Base-by-base conservation (phyloP, 2,329 filamentous ascomycete species). In the Ramularia collo-cygni region DNA sequence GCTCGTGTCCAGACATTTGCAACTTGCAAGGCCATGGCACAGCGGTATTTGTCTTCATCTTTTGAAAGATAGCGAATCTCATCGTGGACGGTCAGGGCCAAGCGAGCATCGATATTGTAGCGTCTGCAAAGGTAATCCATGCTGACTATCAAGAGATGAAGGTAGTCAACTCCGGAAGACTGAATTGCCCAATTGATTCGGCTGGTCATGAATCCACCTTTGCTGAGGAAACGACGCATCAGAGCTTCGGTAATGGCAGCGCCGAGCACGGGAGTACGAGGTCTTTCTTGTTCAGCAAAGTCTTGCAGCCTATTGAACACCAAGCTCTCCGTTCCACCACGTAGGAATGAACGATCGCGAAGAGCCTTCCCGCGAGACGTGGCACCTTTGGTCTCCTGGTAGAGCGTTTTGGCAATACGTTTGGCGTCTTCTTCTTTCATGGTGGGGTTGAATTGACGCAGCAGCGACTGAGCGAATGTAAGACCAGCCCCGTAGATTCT, bases 181-280 rank as follows among this genome's bases (percentile, higher is more conserved):
- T 98, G 92, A 53, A 98, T 96, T 3, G 92, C 92, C 92, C 92
- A 98, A 60, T 98, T 98, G 66, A 98, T 96, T 24, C 93, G 82
- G 13, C 85, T 93, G 1, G 92, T 95, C 68, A 98, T 82, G 66
- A 95, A 98, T 15, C 83, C 86, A 26, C 89, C 88, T 58, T 86
- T 92, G 63, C 76, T 85, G 54, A 98, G 81, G 58, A 83, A 94
- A 12, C 85, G 81, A 38, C 81, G 75, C 82, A 94, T 93, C 14
- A 98, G 69, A 0, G 93, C 92, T 66, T 98, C 88, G 0, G 92
- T 98, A 51, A 98, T 98, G 12, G 89, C 90, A 8, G 92, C 92
- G 3, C 87, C 92, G 3, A 98, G 74, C 0, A 95, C 89, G 0
- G 92, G 92, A 0, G 92, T 98, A 3, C 86, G 78, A 8, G 92